Evolutionary conservation across 768 basidiomycete genomes (phyloP), one percentile per base, ranked within the genome.

Genomic region (Glaciozyma martinii): DNA sequence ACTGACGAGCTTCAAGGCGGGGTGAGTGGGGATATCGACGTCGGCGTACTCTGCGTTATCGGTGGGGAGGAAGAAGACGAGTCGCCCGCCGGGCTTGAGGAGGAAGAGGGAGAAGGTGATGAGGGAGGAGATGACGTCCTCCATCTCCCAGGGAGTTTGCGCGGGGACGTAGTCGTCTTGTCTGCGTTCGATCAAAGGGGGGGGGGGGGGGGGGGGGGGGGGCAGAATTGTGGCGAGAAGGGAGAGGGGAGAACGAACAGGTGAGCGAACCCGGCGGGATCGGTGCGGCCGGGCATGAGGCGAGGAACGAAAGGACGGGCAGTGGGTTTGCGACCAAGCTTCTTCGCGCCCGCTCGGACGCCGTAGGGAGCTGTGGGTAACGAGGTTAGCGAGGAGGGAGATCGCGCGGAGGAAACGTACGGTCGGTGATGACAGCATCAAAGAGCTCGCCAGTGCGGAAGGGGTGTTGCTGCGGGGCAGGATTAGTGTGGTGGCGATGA

Each of bases 11-110:
- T 85, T 84, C 88, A 98, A 92, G 1, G 92, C 93, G 29, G 90
- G 80, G 76, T 90, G 82, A 1, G 80, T 77, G 37, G 87, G 81
- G 13, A 98, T 79, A 73, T 99, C 95, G 2, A 95, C 78, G 70
- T 89, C 88, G 66, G 87, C 83, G 73, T 93, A 98, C 49, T 92
- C 87, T 55, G 94, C 92, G 18, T 64, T 62, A 59, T 67, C 62
- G 57, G 90, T 93, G 0, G 90, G 90, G 27, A 98, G 81, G 79
- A 97, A 98, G 78, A 95, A 98, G 5, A 99, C 94, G 21, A 99
- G 82, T 47, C 95, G 80, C 18, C 95, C 95, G 29, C 81, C 81
- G 1, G 89, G 89, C 67, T 85, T 89, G 33, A 99, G 81, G 32
- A 95, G 78, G 76, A 88, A 89, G 59, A 92, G 82, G 3, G 90